These are phyloP conservation scores for Yarrowia deformans DNA, from an alignment of 805 yeast species.

Conservation along the genomic window DNA sequence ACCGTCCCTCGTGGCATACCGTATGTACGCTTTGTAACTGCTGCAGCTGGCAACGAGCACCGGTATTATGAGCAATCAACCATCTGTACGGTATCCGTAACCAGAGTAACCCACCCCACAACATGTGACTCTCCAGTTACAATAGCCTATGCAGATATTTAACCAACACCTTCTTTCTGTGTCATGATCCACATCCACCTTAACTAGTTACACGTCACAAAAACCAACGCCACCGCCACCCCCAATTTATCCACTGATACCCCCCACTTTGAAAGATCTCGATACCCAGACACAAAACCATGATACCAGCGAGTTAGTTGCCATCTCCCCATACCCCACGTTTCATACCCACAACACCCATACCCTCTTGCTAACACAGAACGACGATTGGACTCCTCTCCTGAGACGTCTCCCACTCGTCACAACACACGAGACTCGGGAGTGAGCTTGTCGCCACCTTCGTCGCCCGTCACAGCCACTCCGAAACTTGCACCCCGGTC, in stretches of 20 bases:
- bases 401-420: neutral
- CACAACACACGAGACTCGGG: conserved; percentile 6
- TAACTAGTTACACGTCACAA: neutral
- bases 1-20: too few relatives aligned
- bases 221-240: neutral
- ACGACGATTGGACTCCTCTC: conserved; percentile 19
- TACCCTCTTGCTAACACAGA: conserved; percentile 29
- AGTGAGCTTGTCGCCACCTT: neutral
- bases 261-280: conserved; percentile 13
- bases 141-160: conserved; percentile 4
- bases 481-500: conserved; percentile 34
- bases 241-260: conserved; percentile 3
- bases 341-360: neutral
- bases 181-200: neutral
- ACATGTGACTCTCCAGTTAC: conserved; percentile 5
- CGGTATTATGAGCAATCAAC: too few relatives aligned
- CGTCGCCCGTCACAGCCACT: neutral
- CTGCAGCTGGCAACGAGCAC: too few relatives aligned
- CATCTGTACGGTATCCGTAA: too few relatives aligned
- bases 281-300: conserved; percentile 3
- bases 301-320: conserved; percentile 33
- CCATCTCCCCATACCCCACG: neutral
- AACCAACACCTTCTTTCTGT: conserved; percentile 18
- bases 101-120: neutral
- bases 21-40: too few relatives aligned